Base-by-base conservation (phyloP, 495 filamentous ascomycete species). In the Penicillium atrosanguineum region DNA sequence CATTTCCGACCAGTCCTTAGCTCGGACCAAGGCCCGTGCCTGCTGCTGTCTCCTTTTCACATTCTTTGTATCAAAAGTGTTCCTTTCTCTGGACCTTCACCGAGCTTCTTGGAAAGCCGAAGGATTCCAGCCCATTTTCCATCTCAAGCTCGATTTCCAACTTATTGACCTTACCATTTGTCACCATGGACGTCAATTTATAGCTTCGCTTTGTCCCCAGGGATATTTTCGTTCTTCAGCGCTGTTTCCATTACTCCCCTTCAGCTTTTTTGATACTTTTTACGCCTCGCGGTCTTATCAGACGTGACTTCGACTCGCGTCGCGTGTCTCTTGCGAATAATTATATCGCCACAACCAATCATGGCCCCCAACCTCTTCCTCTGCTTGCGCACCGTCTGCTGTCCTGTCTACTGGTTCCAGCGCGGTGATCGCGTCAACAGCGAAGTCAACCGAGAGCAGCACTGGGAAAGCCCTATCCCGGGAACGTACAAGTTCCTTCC, bases 341-440 rank as follows among this genome's bases (percentile, higher is more conserved):
- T 34, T 9, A 26, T 31, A 40, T 42, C 36, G 47, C 48, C 44
- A 53, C 34, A 45, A 15, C 55, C 45, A 41, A 56, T 18, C 49
- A 77, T 77, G 74, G 69, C 74, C 14, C 74, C 74, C 58, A 77
- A 77, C 57, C 69, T 75, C 36, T 77, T 76, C 52, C 56, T 77
- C 52, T 77, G 74, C 46, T 53, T 74, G 16, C 70, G 74, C 29
- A 67, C 60, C 36, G 51, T 69, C 46, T 71, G 69, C 55, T 77
- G 74, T 44, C 74, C 74, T 6, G 45, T 59, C 37, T 76, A 77
- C 62, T 77, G 74, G 74, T 75, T 77, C 55, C 68, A 71, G 39
- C 69, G 57, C 20, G 69, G 73, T 21, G 62, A 73, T 15, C 70
- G 72, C 56, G 65, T 71, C 48, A 53, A 74, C 7, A 59, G 65